Evolutionary conservation across 345 rosid genomes (phyloP), one percentile per base, ranked within the genome.

Genomic region (Camelina hispida): DNA sequence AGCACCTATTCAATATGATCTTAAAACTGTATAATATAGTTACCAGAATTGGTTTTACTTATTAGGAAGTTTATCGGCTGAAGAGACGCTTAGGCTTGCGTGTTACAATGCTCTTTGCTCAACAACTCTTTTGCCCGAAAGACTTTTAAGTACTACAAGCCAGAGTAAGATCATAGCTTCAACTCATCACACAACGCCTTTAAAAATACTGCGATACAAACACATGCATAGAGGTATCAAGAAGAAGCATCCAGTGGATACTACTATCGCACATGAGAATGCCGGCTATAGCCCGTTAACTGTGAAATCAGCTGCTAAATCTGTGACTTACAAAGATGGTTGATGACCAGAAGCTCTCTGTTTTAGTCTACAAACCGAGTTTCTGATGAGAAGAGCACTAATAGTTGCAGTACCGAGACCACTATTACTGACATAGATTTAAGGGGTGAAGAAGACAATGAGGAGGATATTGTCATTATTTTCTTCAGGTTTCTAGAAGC

Each of bases 201-300:
- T n/a, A n/a, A n/a, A 89, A 89, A 52, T 92, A 88, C 47, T 92
- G 96, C 16, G 69, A 35, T 6, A n/a, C n/a, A 82, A 69, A 61
- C 97, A 91, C 56, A 74, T 87, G 82, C 87, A 91, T 78, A 85
- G 97, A 87, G 91, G 93, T 18, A 83, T 80, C 32, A 87, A 84
- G 76, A 74, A 70, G 71, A 68, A 65, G 73, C 68, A 51, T 50
- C 73, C 59, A n/a, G 28, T 52, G 6, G 60, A 68, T 30, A 50
- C 73, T 48, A 66, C 69, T 50, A 54, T 52, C 46, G n/a, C 75
- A 52, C 58, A 68, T 35, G 74, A 68, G 50, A 55, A 60, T 52
- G 10, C n/a, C 3, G 4, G 50, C 5, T 37, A 46, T 47, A 47
- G 5, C 53, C 61, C 66, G 7, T 32, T 55, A 40, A 15, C 59